Base-by-base conservation (phyloP, 306 rosid genomes). In the Lotus japonicus region DNA sequence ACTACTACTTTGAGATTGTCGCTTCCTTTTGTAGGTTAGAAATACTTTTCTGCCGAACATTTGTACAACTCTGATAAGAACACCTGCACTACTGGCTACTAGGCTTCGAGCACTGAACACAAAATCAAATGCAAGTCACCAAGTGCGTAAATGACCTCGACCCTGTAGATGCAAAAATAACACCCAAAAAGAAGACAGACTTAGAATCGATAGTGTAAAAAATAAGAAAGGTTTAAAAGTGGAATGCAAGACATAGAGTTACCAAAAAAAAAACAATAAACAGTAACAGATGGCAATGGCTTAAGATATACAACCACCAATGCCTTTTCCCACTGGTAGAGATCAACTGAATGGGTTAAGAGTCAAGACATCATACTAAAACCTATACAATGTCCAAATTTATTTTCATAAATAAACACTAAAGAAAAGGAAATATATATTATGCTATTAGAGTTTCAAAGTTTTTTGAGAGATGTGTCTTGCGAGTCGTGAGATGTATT, bases 1-100 rank as follows among this genome's bases (percentile, higher is more conserved):
- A 52, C 72, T 55, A 71, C 68, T 64, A 61, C 74, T 77, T 68
- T 66, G 62, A 50, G 77, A 26, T 57, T 58, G 58, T 4, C 85
- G 70, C 68, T 77, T 88, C 69, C 94, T 77, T 81, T 81, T 85
- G 78, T 85, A 85, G 9, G 90, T 88, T n/a, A 81, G 55, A 65
- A 88, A 64, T 65, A 85, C 86, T 58, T 79, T 77, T 82, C 75
- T 67, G 61, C 86, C 71, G 11, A 77, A 74, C 90, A 88, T 87
- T 83, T 81, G 55, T 56, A 60, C 82, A 71, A 64, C 48, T 45
- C 10, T 53, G 39, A 55, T 11, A 62, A 71, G 12, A 61, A 77
- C 70, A 67, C 68, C 69, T 33, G 43, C 70, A 52, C 69, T 49
- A 45, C 16, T 64, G 51, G 55, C 51, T 64, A 52, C 41, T 72